Base-by-base conservation (phyloP, 163 green algal genomes). In the Scenedesmus sp. region DNA sequence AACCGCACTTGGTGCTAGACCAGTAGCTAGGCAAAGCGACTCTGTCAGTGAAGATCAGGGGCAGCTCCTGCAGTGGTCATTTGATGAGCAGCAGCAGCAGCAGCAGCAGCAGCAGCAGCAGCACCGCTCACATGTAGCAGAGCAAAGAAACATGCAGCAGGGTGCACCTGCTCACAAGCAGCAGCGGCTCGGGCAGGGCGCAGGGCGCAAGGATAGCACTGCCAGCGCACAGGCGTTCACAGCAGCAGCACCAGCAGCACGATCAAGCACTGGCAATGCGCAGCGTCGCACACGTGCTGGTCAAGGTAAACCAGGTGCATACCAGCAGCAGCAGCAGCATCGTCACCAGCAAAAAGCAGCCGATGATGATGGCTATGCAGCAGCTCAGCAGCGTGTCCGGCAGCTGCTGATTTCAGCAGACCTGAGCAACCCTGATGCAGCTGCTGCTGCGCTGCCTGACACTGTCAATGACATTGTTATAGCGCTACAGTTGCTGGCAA, bases 401-500 rank as follows among this genome's bases (percentile, higher is more conserved):
- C 18, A 51, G 46, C 30, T 85, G 46, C 85, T 90, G 44, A 43
- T 85, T 1, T 73, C 85, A 76, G 85, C 85, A 44, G 85, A 90
- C n/a, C 16, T 79, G 30, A 56, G 13, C 42, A 51, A 73, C 30
- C 85, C 85, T 13, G 44, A n/a, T 2, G 85, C 85, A 42, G 43
- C 46, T 42, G 85, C 85, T 9, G 43, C 53, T 12, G 16, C 18
- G 20, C 78, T 90, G 37, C 85, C 85, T 40, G 85, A 85, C 33
- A 84, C 43, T 56, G 70, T 83, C 3, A 78, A 85, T 73, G 85
- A 90, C 70, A 51, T 85, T 53, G 72, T 73, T 22, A 90, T 85
- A n/a, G 85, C 85, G 20, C 20, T 90, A 30, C 70, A 90, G 22
- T 3, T 90, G 33, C 46, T 90, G n/a, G 85, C 85, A 42, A 90